Evolutionary conservation across 164 flowering plant genomes (phyloP).

Genomic region (Buxus sempervirens): DNA sequence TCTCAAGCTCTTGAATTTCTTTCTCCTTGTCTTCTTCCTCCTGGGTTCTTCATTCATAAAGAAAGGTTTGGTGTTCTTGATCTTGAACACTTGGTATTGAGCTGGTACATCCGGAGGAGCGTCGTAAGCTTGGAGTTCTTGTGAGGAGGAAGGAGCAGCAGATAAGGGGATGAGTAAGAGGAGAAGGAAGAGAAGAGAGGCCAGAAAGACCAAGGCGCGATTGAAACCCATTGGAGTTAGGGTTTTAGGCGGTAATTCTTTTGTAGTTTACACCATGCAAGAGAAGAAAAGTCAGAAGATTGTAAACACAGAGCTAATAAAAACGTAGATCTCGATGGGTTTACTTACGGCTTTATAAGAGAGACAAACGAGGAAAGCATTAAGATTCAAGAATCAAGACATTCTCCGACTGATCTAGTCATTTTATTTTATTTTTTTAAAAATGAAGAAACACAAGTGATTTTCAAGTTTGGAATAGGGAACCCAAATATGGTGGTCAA

Average conservation of each 20-base stretch:
- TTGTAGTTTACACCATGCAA: not conserved
- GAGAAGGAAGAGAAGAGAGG: constrained; percentile 12
- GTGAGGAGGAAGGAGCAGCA: constrained; percentile 11
- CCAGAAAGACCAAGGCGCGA: constrained; percentile 8
- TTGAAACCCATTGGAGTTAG: constrained; percentile 28
- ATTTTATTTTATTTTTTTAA: too few species aligned
- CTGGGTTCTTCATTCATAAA: constrained; percentile 9
- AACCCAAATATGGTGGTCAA: too few species aligned
- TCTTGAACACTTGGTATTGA: constrained; percentile 19
- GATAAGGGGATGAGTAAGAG: constrained; percentile 1
- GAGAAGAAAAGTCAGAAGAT: not conserved
- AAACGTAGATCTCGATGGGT: constrained; percentile 4
- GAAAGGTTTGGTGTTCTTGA: constrained; percentile 28
- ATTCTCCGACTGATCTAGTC: too few species aligned
- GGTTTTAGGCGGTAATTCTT: constrained; percentile 14
- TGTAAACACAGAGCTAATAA: not conserved
- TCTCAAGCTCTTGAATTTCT: constrained; percentile 15
- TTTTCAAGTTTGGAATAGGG: too few species aligned
- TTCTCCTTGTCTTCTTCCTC: constrained; percentile 17
- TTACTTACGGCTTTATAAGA: not conserved
- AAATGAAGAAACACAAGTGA: too few species aligned
- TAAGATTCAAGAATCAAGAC: too few species aligned
- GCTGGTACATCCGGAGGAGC: not conserved
- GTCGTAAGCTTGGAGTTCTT: not conserved
- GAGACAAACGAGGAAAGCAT: too few species aligned